Conservation (phyloP, 176 grass and related monocot species). For the Zoysia japonica region DNA sequence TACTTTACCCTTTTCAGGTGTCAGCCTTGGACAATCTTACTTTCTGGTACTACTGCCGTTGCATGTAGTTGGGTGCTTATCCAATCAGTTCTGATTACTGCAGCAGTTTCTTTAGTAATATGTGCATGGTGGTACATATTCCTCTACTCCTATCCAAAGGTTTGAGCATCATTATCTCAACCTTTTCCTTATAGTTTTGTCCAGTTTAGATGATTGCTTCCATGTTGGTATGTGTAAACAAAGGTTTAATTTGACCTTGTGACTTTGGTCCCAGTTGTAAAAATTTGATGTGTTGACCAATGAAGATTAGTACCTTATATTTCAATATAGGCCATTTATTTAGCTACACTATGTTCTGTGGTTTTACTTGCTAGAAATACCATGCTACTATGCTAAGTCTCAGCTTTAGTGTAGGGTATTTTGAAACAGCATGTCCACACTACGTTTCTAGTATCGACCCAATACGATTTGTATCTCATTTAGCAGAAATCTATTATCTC, state of each 20-base stretch:
- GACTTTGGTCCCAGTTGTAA: not conserved
- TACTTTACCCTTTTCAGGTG: conserved; percentile 57
- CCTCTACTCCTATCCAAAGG: conserved; percentile 93
- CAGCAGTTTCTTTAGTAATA: conserved; percentile 62
- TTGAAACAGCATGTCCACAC: not conserved
- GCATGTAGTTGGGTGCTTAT: conserved; percentile 72
- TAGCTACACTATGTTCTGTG: not conserved
- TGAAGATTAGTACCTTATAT: not conserved
- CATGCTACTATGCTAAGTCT: not conserved
- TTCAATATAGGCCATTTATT: not conserved
- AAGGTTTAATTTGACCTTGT: not conserved
- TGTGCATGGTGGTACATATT: conserved; percentile 98
- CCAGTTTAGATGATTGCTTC: not conserved
- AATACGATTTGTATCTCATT: not conserved
- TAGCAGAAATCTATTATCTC: not conserved
- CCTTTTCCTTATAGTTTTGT: not conserved
- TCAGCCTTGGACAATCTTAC: conserved; percentile 95
- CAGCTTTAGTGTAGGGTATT: conserved; percentile 1
- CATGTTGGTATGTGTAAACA: not conserved
- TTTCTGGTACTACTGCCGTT: conserved; percentile 59
- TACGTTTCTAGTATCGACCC: not conserved
- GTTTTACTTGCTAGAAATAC: not conserved
- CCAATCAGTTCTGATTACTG: conserved; percentile 64
- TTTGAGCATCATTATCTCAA: conserved; percentile 17
- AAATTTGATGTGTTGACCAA: not conserved